These are phyloP conservation scores for Hypholoma fasciculare DNA, from an alignment of 768 basidiomycete species.

Conservation along the genomic window DNA sequence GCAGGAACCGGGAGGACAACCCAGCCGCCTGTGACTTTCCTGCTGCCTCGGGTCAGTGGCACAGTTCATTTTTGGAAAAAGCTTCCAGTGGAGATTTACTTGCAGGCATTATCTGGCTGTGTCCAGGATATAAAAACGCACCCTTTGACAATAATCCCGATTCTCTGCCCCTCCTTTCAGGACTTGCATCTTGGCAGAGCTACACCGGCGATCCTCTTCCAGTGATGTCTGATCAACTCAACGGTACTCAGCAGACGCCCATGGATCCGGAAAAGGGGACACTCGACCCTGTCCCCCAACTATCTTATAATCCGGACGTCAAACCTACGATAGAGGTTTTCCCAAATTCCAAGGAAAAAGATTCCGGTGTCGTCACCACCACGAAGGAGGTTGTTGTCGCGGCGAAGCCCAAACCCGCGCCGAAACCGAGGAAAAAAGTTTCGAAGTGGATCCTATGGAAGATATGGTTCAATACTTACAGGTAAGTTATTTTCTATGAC, in stretches of 20 bases:
- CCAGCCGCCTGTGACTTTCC: constrained; percentile 24
- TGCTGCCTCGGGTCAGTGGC: constrained; percentile 21
- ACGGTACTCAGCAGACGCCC: constrained; percentile 38
- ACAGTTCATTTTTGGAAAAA: constrained; percentile 23
- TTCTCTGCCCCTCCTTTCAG: constrained; percentile 23
- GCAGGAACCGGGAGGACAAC: constrained; percentile 20
- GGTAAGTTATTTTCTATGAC: constrained; percentile 33
- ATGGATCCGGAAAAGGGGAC: constrained; percentile 62
- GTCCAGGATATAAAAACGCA: constrained; percentile 28
- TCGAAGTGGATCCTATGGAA: constrained; percentile 59
- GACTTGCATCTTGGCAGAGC: constrained; percentile 14
- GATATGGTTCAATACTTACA: constrained; percentile 74
- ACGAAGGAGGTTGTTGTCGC: constrained; percentile 32
- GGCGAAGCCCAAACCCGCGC: constrained; percentile 38
- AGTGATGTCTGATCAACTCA: constrained; percentile 44
- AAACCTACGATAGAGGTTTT: constrained; percentile 28
- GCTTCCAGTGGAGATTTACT: constrained; percentile 20
- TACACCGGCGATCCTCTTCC: constrained; percentile 19
- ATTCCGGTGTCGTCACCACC: constrained; percentile 33
- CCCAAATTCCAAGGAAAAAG: constrained; percentile 41
- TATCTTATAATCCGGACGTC: constrained; percentile 35
- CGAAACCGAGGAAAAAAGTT: constrained; percentile 52
- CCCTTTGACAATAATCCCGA: constrained; percentile 13
- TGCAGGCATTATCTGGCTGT: constrained; percentile 11
- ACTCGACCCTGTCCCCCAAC: constrained; percentile 41